Base-by-base conservation (phyloP, 208 protist genomes). In the Borovskyia barvae region DNA sequence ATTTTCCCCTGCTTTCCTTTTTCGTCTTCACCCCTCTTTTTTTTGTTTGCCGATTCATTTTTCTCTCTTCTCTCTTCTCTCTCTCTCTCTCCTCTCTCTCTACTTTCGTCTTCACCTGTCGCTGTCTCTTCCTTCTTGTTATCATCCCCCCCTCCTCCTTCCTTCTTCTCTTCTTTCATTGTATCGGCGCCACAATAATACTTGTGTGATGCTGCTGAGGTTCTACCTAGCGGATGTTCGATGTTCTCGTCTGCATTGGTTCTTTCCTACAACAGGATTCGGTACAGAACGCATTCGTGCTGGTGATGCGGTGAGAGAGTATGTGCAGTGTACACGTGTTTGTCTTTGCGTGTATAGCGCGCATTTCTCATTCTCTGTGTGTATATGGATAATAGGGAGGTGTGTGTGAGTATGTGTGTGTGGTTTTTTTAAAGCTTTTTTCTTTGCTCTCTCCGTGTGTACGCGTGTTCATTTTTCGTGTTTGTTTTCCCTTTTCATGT, bases 91-190 rank as follows among this genome's bases (percentile, higher is more conserved):
- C 19, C 12, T 14, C 40, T 56, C 26, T 32, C 12, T 57, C 14
- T 32, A 51, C 4, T 22, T 50, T 39, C 65, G 15, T 3, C 43
- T 40, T 47, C 3, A 47, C 26, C 19, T 6, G 4, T 24, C 15
- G 1, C 32, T 59, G 58, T 45, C 41, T 26, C 29, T 42, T 75
- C n/a, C n/a, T n/a, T n/a, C n/a, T n/a, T n/a, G n/a, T n/a, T n/a
- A n/a, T n/a, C n/a, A n/a, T n/a, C n/a, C n/a, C n/a, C n/a, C n/a
- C n/a, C n/a, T n/a, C n/a, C n/a, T n/a, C n/a, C n/a, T n/a, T n/a
- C n/a, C n/a, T n/a, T n/a, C n/a, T n/a, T n/a, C n/a, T n/a, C n/a
- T n/a, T n/a, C n/a, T n/a, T n/a, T n/a, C n/a, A n/a, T n/a, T n/a
- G n/a, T n/a, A n/a, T n/a, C n/a, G n/a, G n/a, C n/a, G n/a, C n/a